Percentiles rank a stretch among this genome's conserved stretches.
Conservation (phyloP, 306 rosid genomes). For the Glycine tomentella region DNA sequence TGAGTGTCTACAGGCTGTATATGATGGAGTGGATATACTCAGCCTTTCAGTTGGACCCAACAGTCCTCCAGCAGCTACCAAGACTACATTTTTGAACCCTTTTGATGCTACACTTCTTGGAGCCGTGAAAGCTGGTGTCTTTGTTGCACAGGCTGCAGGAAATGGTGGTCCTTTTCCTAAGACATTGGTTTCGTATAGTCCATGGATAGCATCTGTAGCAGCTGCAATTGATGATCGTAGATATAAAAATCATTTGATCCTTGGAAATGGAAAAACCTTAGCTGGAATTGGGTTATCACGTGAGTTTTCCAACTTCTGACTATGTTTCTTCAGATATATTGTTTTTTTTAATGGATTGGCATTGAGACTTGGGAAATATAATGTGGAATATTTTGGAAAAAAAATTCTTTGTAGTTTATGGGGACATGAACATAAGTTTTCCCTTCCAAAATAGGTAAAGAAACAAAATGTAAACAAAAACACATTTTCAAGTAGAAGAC, state of each 20-base stretch:
- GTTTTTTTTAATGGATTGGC: not conserved
- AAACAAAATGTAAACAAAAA: not conserved
- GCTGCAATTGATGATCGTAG: slow-evolving; percentile 99
- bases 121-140: slow-evolving; percentile 99
- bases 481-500: not conserved
- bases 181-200: slow-evolving; percentile 97
- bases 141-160: slow-evolving; percentile 99
- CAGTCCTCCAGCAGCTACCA: slow-evolving; percentile 91
- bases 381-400: slow-evolving; percentile 21
- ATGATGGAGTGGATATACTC: slow-evolving; percentile 97
- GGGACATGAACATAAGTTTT: not conserved
- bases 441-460: slow-evolving; percentile 17
- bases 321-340: slow-evolving; percentile 14
- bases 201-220: slow-evolving; percentile 95
- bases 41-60: slow-evolving; percentile 99
- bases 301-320: slow-evolving; percentile 58
- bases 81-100: slow-evolving; percentile 88
- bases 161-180: slow-evolving; percentile 99
- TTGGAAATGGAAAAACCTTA: slow-evolving; percentile 91
- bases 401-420: not conserved
- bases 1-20: slow-evolving; percentile 82
- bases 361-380: not conserved
- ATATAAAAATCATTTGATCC: slow-evolving; percentile 93
- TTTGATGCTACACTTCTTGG: slow-evolving; percentile 99
- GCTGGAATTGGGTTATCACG: slow-evolving; percentile 97